Percentiles rank a stretch among this genome's conserved stretches.
These are phyloP conservation scores for Penicillium sp. DNA, from an alignment of 2,329 filamentous ascomycete species.

Conservation along the genomic window DNA sequence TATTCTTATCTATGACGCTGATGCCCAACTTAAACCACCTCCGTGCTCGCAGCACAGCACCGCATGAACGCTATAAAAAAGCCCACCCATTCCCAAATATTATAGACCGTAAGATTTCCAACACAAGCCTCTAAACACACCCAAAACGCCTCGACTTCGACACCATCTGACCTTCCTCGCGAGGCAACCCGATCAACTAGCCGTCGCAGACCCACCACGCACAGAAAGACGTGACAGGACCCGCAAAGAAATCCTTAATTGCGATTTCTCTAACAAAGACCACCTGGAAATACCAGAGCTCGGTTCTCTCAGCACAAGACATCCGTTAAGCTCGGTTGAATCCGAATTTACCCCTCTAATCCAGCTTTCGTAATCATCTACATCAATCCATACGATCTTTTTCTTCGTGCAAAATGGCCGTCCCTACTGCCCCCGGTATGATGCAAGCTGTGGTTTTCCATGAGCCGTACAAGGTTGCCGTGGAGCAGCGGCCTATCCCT, in stretches of 20 bases:
- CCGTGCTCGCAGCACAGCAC: too few relatives aligned
- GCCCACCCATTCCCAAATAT: not conserved
- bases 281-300: conserved; percentile 4
- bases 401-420: not conserved
- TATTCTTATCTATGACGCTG: too few relatives aligned
- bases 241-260: conserved; percentile 17
- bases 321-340: not conserved
- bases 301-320: not conserved
- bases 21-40: too few relatives aligned
- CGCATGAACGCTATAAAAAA: not conserved
- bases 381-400: not conserved
- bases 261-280: conserved; percentile 3
- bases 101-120: not conserved
- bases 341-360: not conserved
- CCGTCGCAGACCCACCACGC: conserved; percentile 17
- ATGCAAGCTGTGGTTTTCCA: conserved; percentile 93
- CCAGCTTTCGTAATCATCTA: not conserved
- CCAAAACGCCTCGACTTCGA: not conserved
- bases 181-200: not conserved
- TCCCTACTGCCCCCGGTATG: conserved; percentile 38
- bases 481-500: conserved; percentile 80
- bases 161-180: not conserved
- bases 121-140: too few relatives aligned
- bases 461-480: conserved; percentile 69
- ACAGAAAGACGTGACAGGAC: conserved; percentile 18